Conservation (phyloP, 108 stramenopile species). For the Mediolabrus comicus region DNA sequence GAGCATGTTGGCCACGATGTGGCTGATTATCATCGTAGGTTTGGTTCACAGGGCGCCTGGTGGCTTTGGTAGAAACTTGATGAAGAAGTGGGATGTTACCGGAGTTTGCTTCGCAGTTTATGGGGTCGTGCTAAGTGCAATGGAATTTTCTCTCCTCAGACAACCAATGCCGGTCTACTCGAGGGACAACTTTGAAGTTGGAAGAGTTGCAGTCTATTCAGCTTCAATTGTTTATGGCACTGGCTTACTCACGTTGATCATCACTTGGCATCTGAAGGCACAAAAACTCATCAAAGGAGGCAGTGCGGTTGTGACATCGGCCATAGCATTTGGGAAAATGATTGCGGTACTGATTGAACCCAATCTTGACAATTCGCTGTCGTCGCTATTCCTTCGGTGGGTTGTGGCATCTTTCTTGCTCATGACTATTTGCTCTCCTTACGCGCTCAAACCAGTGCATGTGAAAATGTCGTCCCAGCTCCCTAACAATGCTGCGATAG, state of each 20-base stretch:
- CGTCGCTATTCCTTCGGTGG: conserved; percentile 45
- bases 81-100: conserved; percentile 60
- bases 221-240: conserved; percentile 51
- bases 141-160: conserved; percentile 64
- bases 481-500: conserved; percentile 27
- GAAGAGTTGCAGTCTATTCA: conserved; percentile 60
- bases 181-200: conserved; percentile 50
- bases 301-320: conserved; percentile 29
- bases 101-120: conserved; percentile 58
- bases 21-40: conserved; percentile 59
- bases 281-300: conserved; percentile 43
- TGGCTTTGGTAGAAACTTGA: conserved; percentile 41
- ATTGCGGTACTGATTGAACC: conserved; percentile 62
- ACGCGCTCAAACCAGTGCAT: conserved; percentile 53
- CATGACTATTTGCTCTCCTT: conserved; percentile 52
- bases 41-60: conserved; percentile 63
- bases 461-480: conserved; percentile 45
- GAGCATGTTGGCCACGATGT: conserved; percentile 42
- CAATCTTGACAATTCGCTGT: conserved; percentile 22
- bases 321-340: conserved; percentile 61
- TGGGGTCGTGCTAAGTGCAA: conserved; percentile 31
- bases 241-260: conserved; percentile 34
- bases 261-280: conserved; percentile 36
- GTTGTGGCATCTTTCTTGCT: conserved; percentile 45
- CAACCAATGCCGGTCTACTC: conserved; percentile 55